A percentile compares a stretch with the other conserved stretches of the same genome.
phyloP scores from a whole-genome alignment of 805 yeast genomes.

The Candida parachauliodes region DNA sequence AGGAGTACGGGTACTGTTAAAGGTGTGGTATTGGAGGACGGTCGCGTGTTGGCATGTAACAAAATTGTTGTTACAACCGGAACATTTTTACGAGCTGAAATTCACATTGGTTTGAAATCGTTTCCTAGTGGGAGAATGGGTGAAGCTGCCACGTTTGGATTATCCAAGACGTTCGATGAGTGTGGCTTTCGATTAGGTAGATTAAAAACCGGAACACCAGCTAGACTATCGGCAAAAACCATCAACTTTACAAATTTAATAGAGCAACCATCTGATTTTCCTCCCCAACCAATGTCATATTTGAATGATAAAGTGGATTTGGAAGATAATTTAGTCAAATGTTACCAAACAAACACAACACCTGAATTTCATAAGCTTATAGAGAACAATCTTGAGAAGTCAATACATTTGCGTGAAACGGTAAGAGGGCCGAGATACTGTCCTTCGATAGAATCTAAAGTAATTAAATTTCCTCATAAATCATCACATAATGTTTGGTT shows the following conservation, averaged over 20 bases:
- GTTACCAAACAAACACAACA: slow-evolving; percentile 80
- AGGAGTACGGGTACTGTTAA: slow-evolving; percentile 45
- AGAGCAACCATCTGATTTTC: slow-evolving; percentile 76
- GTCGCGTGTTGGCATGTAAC: slow-evolving; percentile 53
- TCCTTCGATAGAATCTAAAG: slow-evolving; percentile 91
- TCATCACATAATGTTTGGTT: slow-evolving; percentile 82
- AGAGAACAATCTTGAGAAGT: slow-evolving; percentile 66
- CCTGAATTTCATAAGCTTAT: slow-evolving; percentile 68
- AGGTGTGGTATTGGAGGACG: slow-evolving; percentile 71
- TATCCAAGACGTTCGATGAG: slow-evolving; percentile 69
- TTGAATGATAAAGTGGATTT: slow-evolving; percentile 68
- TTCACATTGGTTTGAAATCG: slow-evolving; percentile 78
- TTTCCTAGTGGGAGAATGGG: slow-evolving; percentile 93
- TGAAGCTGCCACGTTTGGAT: slow-evolving; percentile 86
- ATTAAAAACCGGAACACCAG: slow-evolving; percentile 96
- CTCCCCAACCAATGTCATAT: slow-evolving; percentile 88
- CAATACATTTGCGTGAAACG: slow-evolving; percentile 88
- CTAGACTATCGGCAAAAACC: slow-evolving; percentile 69
- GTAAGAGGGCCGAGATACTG: slow-evolving; percentile 97
- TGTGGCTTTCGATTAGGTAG: slow-evolving; percentile 86
- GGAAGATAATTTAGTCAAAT: slow-evolving; percentile 53
- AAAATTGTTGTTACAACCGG: slow-evolving; percentile 92
- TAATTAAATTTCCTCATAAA: slow-evolving; percentile 76
- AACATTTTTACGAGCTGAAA: slow-evolving; percentile 90
- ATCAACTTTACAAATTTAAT: slow-evolving; percentile 64